Evolutionary conservation across 208 protist species (phyloP).

Genomic region (Trichomonas vaginalis): DNA sequence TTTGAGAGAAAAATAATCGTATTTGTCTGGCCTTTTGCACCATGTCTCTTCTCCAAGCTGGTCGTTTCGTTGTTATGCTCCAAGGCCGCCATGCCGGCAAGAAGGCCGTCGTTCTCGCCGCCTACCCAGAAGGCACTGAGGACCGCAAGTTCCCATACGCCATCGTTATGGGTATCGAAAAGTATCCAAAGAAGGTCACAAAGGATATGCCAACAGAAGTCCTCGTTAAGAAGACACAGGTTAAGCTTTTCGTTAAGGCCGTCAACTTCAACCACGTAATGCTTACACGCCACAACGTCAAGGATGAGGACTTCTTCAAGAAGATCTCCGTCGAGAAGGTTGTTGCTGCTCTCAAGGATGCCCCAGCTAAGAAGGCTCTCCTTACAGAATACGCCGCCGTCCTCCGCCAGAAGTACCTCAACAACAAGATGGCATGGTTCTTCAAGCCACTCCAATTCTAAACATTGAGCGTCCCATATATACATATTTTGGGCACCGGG

Average conservation of each 20-base stretch:
- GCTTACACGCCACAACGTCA: too few species aligned
- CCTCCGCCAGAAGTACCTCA: neutral
- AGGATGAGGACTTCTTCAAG: too few species aligned
- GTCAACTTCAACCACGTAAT: too few species aligned
- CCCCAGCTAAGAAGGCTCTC: neutral
- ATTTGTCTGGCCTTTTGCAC: neutral
- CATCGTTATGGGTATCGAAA: neutral
- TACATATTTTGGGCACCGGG: too few species aligned
- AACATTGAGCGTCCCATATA: too few species aligned
- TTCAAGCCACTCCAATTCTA: constrained; percentile 11
- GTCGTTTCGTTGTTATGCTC: neutral
- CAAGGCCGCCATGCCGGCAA: neutral
- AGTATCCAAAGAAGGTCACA: neutral
- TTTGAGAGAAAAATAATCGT: too few species aligned
- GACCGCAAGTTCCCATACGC: neutral
- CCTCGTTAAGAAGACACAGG: neutral
- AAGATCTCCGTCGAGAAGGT: too few species aligned
- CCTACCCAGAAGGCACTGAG: neutral
- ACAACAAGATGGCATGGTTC: neutral
- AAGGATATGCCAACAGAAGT: neutral
- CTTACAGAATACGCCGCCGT: neutral
- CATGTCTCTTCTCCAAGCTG: neutral
- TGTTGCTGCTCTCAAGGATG: too few species aligned
- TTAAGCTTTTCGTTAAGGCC: too few species aligned
- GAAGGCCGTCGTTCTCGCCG: neutral